Evolutionary conservation across 257 asterid genomes (phyloP).

Genomic region (Datura wrightii): DNA sequence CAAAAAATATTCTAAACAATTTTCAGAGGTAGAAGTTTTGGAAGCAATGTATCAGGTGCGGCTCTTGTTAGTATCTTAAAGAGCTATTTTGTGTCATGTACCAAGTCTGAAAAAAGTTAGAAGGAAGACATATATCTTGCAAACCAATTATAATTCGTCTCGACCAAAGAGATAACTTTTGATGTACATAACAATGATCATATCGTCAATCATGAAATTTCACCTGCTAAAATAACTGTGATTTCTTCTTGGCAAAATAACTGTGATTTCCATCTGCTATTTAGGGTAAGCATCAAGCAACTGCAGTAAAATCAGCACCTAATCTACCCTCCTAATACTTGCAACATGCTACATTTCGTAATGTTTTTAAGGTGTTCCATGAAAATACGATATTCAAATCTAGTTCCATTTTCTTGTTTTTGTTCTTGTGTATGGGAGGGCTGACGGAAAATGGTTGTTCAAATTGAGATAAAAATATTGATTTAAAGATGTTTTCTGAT

Average conservation of each 20-base stretch:
- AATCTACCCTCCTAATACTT: slow-evolving; percentile 20
- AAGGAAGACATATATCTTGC: slow-evolving; percentile 8
- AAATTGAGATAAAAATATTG: background rate
- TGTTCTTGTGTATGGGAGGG: slow-evolving; percentile 1
- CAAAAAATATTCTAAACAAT: slow-evolving; percentile 48
- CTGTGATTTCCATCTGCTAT: slow-evolving; percentile 6
- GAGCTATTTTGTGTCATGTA: slow-evolving; percentile 22
- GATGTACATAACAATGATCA: slow-evolving; percentile 21
- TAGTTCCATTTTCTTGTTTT: slow-evolving; percentile 6
- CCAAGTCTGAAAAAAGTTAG: background rate
- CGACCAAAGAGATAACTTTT: background rate
- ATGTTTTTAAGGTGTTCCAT: background rate
- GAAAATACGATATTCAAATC: background rate
- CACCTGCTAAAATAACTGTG: slow-evolving; percentile 15
- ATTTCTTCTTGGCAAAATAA: background rate
- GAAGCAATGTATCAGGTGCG: slow-evolving; percentile 83
- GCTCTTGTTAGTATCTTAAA: background rate
- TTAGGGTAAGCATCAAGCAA: slow-evolving; percentile 19
- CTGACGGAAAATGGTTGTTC: background rate
- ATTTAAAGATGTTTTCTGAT: background rate
- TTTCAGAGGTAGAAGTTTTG: slow-evolving; percentile 66
- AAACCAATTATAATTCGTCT: slow-evolving; percentile 1
- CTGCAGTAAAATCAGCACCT: background rate
- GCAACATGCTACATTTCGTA: background rate
- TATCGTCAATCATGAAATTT: background rate